These are phyloP conservation scores for Pezicula radicicola DNA, from an alignment of 2,329 filamentous ascomycete species.

Conservation along the genomic window DNA sequence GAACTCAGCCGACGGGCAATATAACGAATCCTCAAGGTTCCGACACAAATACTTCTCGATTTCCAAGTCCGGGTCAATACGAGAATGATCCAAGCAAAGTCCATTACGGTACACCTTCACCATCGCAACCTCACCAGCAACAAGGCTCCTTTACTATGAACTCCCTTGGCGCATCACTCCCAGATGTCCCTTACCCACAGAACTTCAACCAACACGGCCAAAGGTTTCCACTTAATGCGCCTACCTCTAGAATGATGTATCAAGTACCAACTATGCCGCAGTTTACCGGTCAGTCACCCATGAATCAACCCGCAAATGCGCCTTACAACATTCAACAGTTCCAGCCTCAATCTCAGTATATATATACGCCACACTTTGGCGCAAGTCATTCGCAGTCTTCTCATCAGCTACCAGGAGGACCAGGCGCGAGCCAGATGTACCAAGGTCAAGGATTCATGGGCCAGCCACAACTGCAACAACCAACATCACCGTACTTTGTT, in stretches of 20 bases:
- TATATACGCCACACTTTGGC: slow-evolving; percentile 17
- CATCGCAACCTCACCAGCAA: slow-evolving; percentile 11
- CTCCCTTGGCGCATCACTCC: slow-evolving; percentile 19
- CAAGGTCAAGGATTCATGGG: slow-evolving; percentile 19
- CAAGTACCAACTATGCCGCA: slow-evolving; percentile 19
- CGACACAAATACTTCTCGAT: slow-evolving; percentile 5
- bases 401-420: slow-evolving; percentile 10
- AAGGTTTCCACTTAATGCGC: slow-evolving; percentile 14
- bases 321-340: slow-evolving; percentile 21
- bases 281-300: slow-evolving; percentile 9
- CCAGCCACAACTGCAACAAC: slow-evolving; percentile 14
- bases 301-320: slow-evolving; percentile 13
- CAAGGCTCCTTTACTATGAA: slow-evolving; percentile 22
- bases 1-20: slow-evolving; percentile 9
- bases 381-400: slow-evolving; percentile 2
- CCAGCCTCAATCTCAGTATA: slow-evolving; percentile 20
- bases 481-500: slow-evolving; percentile 17
- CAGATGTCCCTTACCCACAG: slow-evolving; percentile 21
- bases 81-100: slow-evolving; percentile 5
- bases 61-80: background rate
- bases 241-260: slow-evolving; percentile 16
- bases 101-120: slow-evolving; percentile 5
- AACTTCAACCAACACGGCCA: slow-evolving; percentile 14
- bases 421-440: slow-evolving; percentile 21
- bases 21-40: slow-evolving; percentile 8